Evolutionary conservation across 306 rosid species (phyloP).

Genomic region (Casuarina equisetifolia): DNA sequence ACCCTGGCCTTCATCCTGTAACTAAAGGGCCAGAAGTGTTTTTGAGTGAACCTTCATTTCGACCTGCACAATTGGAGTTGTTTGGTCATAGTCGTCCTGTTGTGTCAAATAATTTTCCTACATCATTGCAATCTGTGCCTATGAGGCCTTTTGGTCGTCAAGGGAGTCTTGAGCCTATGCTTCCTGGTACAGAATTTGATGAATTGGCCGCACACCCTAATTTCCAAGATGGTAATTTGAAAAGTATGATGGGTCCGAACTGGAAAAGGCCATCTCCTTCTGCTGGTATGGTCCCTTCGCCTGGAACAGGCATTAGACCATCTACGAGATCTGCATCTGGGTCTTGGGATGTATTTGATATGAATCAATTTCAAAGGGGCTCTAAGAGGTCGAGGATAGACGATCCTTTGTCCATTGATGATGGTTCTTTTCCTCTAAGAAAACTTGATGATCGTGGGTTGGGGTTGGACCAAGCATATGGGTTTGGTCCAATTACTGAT

Average conservation of each 20-base stretch:
- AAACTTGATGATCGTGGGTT: constrained; percentile 55
- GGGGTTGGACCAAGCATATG: constrained; percentile 58
- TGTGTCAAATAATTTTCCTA: constrained; percentile 63
- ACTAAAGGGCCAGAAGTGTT: constrained; percentile 70
- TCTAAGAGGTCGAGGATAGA: constrained; percentile 77
- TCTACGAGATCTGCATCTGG: constrained; percentile 58
- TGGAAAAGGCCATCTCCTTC: constrained; percentile 87
- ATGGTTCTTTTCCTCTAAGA: constrained; percentile 54
- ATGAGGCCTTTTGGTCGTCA: constrained; percentile 83
- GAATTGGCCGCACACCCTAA: constrained; percentile 49
- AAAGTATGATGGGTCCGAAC: constrained; percentile 63
- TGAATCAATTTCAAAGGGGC: constrained; percentile 74
- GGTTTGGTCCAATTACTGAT: constrained; percentile 43
- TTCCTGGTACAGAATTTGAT: constrained; percentile 62
- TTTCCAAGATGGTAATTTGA: constrained; percentile 75
- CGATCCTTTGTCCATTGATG: constrained; percentile 54
- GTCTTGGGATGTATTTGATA: constrained; percentile 82
- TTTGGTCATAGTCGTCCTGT: constrained; percentile 66
- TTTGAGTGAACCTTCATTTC: constrained; percentile 58
- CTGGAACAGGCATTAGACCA: constrained; percentile 55
- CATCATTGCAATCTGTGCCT: constrained; percentile 50
- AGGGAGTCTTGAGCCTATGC: constrained; percentile 60
- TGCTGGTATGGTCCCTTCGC: constrained; percentile 67
- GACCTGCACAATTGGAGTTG: constrained; percentile 60
- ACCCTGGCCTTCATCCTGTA: constrained; percentile 52